A percentile compares a stretch with the other conserved stretches of the same genome.
These are phyloP conservation scores for Colletotrichum chlorophyti DNA, from an alignment of 2,329 filamentous ascomycete genomes.

Conservation along the genomic window DNA sequence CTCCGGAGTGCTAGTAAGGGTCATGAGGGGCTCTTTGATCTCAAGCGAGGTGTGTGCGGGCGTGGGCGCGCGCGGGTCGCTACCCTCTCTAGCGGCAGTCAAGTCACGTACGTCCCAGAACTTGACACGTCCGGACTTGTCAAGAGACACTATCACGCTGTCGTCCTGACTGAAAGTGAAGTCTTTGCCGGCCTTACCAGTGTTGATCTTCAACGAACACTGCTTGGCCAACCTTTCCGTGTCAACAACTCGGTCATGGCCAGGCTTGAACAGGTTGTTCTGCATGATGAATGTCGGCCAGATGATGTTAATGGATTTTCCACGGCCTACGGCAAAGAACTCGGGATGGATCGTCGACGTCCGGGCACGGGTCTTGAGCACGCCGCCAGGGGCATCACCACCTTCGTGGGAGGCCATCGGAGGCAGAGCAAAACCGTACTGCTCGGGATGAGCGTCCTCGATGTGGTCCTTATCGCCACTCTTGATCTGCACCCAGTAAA, in stretches of 20 bases:
- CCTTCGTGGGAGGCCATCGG: constrained; percentile 86
- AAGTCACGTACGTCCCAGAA: constrained; percentile 97
- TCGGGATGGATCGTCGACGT: constrained; percentile 88
- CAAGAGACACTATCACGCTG: constrained; percentile 89
- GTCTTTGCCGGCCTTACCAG: constrained; percentile 97
- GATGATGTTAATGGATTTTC: constrained; percentile 94
- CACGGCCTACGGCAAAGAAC: constrained; percentile 93
- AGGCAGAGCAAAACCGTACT: constrained; percentile 87
- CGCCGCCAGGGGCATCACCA: constrained; percentile 88
- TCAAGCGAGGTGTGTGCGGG: constrained; percentile 70
- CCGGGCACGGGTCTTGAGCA: constrained; percentile 94
- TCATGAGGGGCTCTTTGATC: constrained; percentile 85
- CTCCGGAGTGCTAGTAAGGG: constrained; percentile 83
- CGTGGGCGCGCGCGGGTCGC: constrained; percentile 56
- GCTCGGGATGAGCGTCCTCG: constrained; percentile 79
- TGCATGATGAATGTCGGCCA: constrained; percentile 70
- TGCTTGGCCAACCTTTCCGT: constrained; percentile 88
- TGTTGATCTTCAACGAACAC: constrained; percentile 91
- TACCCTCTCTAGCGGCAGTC: constrained; percentile 59
- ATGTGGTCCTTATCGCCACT: constrained; percentile 81
- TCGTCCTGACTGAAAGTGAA: constrained; percentile 98
- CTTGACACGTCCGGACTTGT: constrained; percentile 95
- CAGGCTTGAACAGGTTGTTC: constrained; percentile 68
- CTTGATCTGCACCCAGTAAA: constrained; percentile 92
- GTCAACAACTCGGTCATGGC: constrained; percentile 75